These are phyloP conservation scores for Aspergillus sclerotioniger DNA, from an alignment of 495 filamentous ascomycete genomes.

Conservation along the genomic window DNA sequence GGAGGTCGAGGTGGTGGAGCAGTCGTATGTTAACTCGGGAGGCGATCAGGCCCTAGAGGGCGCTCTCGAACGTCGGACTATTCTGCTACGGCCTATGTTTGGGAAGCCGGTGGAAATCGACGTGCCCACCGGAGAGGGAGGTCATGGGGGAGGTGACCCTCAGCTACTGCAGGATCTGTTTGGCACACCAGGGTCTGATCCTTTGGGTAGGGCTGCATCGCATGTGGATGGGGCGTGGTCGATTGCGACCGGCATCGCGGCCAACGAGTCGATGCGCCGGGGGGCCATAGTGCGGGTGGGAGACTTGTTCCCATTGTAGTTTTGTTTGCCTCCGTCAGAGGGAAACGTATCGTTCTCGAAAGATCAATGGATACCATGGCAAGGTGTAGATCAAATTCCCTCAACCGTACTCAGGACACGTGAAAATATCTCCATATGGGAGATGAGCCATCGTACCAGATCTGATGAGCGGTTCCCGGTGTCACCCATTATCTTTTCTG, in stretches of 20 bases:
- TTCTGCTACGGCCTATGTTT: constrained; percentile 38
- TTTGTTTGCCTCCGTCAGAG: no score
- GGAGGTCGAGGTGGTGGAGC: constrained; percentile 35
- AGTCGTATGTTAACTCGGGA: constrained; percentile 35
- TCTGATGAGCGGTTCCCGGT: no score
- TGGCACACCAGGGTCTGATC: constrained; percentile 22
- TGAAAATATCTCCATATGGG: no score
- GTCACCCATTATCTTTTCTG: no score
- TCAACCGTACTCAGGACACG: no score
- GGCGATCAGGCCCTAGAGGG: constrained; percentile 33
- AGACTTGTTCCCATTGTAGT: neutral
- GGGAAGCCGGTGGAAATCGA: constrained; percentile 28
- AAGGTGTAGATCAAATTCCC: no score
- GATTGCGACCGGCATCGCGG: constrained; percentile 57
- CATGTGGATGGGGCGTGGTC: constrained; percentile 56
- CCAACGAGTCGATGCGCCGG: constrained; percentile 52
- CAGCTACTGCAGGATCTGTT: constrained; percentile 32
- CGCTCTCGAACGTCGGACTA: constrained; percentile 42
- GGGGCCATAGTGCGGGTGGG: neutral
- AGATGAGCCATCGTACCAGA: no score
- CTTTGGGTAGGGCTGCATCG: constrained; percentile 26
- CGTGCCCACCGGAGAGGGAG: constrained; percentile 24
- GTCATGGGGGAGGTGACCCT: constrained; percentile 36
- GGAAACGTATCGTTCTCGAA: no score
- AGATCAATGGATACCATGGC: no score